Base-by-base conservation (phyloP, 2,329 filamentous ascomycete genomes). In the Leptographium procerum region DNA sequence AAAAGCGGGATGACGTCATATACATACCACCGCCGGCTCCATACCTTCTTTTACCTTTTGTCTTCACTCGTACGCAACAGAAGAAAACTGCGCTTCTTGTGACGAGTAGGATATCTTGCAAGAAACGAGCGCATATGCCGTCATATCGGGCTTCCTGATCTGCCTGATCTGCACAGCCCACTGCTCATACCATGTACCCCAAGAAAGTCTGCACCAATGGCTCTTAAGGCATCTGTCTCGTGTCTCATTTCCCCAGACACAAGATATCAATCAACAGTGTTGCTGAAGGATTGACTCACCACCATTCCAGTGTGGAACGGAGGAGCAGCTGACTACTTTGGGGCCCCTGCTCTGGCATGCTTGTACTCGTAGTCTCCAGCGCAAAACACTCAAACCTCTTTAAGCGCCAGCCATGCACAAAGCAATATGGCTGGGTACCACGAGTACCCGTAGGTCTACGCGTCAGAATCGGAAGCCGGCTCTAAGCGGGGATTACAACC, bases 1-100 rank as follows among this genome's bases (percentile, higher is more conserved):
- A 24, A 4, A 14, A 26, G 53, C 53, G 53, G 53, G 36, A 55
- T 55, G 53, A 55, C 53, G 53, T 55, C 53, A 55, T 40, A 22
- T 24, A n/a, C 53, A 55, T 54, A 22, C 34, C 33, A 54, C 33
- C 24, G 10, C 24, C 3, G 3, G 10, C 24, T 16, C 47, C 47
- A 50, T 50, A 14, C 13, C n/a, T n/a, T n/a, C n/a, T n/a, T n/a
- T n/a, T n/a, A n/a, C n/a, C n/a, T 24, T 5, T 14, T 16, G 26
- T 50, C 16, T 29, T 28, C 47, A n/a, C 47, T 16, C 11, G 13
- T 16, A 16, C 47, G 22, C 11, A 13, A 24, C 2, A 36, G 34
- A 13, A 36, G 34, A 3, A 36, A 7, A 43, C 40, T 3, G 40
- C 40, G 19, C 40, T 43, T n/a, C 40, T 43, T 19, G 16, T 43